Percentiles rank a stretch among this genome's conserved stretches.
Evolutionary conservation across 371 early-diverging fungal genomes (phyloP).

Genomic region (Zychaea mexicana): DNA sequence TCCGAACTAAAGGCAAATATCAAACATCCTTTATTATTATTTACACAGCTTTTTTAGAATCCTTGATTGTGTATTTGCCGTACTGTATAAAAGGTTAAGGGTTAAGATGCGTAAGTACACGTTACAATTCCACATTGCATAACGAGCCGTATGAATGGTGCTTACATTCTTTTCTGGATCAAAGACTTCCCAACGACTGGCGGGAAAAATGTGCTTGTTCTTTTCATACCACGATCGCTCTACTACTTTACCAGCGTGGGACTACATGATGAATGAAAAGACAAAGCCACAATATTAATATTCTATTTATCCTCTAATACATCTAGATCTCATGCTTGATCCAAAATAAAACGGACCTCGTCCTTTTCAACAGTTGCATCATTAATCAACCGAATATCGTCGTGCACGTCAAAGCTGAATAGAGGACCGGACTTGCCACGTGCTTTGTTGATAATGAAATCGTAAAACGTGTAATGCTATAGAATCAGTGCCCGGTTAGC

Average conservation of each 20-base stretch:
- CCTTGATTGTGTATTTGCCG: slow-evolving; percentile 81
- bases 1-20: too few species aligned
- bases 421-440: slow-evolving; percentile 96
- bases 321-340: background rate
- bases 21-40: background rate
- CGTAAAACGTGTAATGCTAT: slow-evolving; percentile 94
- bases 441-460: slow-evolving; percentile 94
- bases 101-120: too few species aligned
- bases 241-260: slow-evolving; percentile 95
- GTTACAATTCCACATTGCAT: too few species aligned
- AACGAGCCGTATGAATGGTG: too few species aligned
- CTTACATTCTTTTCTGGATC: slow-evolving; percentile 83
- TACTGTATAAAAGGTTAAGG: slow-evolving; percentile 47
- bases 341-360: slow-evolving; percentile 43
- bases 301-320: background rate
- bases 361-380: slow-evolving; percentile 91
- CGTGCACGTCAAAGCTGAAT: slow-evolving; percentile 93
- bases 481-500: too few species aligned
- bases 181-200: slow-evolving; percentile 93
- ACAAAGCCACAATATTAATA: too few species aligned
- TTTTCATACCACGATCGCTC: slow-evolving; percentile 94
- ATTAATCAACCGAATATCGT: slow-evolving; percentile 86
- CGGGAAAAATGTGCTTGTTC: slow-evolving; percentile 97
- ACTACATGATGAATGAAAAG: slow-evolving; percentile 42
- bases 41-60: slow-evolving; percentile 9